These are phyloP conservation scores for Melanogaster broomeanus DNA, from an alignment of 768 basidiomycete genomes.

Conservation along the genomic window DNA sequence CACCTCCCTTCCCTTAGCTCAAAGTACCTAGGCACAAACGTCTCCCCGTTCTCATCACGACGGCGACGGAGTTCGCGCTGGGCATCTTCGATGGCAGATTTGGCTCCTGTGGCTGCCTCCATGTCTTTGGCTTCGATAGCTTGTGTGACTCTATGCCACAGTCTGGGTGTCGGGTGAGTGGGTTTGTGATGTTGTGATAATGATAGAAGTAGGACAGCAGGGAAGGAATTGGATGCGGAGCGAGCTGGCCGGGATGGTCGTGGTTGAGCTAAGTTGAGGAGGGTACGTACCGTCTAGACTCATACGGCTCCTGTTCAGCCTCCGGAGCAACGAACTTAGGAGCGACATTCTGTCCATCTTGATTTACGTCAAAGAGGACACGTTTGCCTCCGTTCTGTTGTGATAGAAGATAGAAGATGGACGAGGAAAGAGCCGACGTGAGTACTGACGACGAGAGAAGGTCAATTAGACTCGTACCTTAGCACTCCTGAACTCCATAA, in stretches of 20 bases:
- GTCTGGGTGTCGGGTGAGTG: conserved; percentile 34
- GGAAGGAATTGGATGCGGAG: background rate
- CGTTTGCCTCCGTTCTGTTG: conserved; percentile 66
- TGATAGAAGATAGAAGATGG: background rate
- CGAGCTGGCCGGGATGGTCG: background rate
- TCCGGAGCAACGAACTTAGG: conserved; percentile 87
- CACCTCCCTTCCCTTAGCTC: conserved; percentile 74
- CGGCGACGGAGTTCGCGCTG: conserved; percentile 79
- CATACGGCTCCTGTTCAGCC: conserved; percentile 84
- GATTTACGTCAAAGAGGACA: conserved; percentile 81
- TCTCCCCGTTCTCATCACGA: conserved; percentile 72
- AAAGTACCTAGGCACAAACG: conserved; percentile 82
- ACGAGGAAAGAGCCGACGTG: background rate
- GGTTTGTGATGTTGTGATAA: too few relatives aligned
- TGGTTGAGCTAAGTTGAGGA: background rate
- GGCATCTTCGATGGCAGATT: conserved; percentile 86
- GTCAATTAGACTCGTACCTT: conserved; percentile 47
- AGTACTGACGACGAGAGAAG: background rate
- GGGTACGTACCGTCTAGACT: conserved; percentile 72
- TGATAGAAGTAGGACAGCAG: background rate
- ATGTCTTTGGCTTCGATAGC: conserved; percentile 90
- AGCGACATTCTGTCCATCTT: conserved; percentile 70
- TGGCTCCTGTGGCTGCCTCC: conserved; percentile 91
- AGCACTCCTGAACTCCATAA: conserved; percentile 80
- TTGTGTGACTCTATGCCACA: conserved; percentile 83